A percentile compares a stretch with the other conserved stretches of the same genome.
Conservation (phyloP, 495 filamentous ascomycete genomes). For the Aspergillus homomorphus region DNA sequence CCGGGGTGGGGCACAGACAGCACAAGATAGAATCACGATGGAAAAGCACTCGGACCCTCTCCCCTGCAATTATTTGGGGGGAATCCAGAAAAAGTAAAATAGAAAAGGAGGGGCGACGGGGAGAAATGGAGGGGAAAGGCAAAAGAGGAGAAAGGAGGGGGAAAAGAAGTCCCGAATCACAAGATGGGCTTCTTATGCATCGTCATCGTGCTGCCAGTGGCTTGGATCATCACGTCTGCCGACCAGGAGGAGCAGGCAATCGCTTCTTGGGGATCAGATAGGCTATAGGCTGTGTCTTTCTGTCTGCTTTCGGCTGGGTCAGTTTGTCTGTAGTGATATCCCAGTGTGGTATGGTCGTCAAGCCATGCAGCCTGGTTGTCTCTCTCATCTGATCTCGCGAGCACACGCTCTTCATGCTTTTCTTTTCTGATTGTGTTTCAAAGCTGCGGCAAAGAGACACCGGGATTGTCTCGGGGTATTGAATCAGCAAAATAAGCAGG, state of each 20-base stretch:
- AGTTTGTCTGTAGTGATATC: no score
- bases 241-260: background rate
- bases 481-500: no score
- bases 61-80: constrained; percentile 7
- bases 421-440: no score
- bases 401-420: no score
- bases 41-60: constrained; percentile 12
- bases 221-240: constrained; percentile 3
- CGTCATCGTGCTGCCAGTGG: constrained; percentile 14
- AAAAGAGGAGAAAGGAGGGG: background rate
- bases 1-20: constrained; percentile 14
- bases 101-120: background rate
- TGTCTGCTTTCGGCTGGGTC: no score
- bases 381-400: no score
- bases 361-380: no score
- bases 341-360: no score
- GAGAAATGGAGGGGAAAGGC: background rate
- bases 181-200: constrained; percentile 5
- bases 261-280: no score
- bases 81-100: background rate
- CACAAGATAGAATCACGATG: constrained; percentile 7
- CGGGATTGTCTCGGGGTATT: no score
- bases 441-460: no score
- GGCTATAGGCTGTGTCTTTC: no score
- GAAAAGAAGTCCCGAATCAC: constrained; percentile 5